phyloP scores from a whole-genome alignment of 257 asterid species.

The Capsicum rhomboideum region DNA sequence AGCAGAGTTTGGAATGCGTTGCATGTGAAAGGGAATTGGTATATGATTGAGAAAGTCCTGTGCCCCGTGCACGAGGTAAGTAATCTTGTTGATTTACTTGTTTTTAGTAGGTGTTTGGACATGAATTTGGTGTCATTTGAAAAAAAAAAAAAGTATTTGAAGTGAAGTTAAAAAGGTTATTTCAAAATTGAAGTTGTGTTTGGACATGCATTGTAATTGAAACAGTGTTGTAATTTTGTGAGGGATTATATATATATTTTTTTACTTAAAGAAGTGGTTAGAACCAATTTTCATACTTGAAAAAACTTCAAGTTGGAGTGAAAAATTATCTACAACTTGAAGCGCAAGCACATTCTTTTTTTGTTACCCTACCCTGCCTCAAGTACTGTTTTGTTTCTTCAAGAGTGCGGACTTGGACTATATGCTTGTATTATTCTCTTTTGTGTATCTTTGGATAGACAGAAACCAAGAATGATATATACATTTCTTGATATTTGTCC shows the following conservation, averaged over 20 bases:
- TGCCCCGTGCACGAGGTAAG: constrained; percentile 25
- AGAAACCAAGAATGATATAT: background rate
- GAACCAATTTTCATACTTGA: too few species aligned
- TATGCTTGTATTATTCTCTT: background rate
- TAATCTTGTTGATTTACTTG: background rate
- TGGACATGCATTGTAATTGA: background rate
- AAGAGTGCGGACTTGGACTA: background rate
- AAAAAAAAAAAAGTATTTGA: too few species aligned
- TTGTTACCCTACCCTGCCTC: background rate
- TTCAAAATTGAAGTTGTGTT: background rate
- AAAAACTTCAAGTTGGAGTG: too few species aligned
- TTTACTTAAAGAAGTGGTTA: too few species aligned
- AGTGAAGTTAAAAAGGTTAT: too few species aligned
- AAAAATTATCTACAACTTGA: too few species aligned
- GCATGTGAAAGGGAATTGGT: constrained; percentile 21
- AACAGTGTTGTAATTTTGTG: too few species aligned
- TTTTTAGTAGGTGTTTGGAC: background rate
- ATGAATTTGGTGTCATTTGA: background rate
- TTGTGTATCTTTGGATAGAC: background rate
- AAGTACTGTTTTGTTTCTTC: background rate
- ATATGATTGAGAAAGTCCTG: constrained; percentile 26
- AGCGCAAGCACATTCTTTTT: background rate
- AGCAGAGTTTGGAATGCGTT: constrained; percentile 44
- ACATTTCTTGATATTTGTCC: background rate
- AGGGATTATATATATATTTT: too few species aligned